phyloP scores from a whole-genome alignment of 1,284 basidiomycete genomes.

The Sanguinoderma infundibulare region DNA sequence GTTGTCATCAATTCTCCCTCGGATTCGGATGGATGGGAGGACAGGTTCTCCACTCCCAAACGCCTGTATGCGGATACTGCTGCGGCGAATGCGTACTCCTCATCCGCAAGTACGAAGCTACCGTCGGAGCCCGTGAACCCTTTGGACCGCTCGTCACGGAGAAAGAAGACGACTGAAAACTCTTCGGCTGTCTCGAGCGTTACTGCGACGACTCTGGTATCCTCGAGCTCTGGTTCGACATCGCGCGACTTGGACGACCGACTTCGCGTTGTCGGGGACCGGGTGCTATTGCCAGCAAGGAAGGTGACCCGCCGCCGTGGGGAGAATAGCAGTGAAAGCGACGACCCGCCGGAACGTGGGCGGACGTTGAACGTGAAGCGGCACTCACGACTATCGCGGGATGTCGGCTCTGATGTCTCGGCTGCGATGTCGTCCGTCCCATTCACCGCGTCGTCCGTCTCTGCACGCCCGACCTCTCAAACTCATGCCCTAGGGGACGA shows the following conservation, averaged over 20 bases:
- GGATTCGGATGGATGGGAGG: slow-evolving; percentile 16
- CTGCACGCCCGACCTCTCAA: background rate
- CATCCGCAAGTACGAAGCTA: background rate
- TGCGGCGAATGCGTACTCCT: background rate
- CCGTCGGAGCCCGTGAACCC: background rate
- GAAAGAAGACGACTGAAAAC: background rate
- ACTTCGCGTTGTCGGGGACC: background rate
- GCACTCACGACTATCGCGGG: background rate
- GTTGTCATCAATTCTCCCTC: slow-evolving; percentile 4
- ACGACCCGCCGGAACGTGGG: slow-evolving; percentile 1
- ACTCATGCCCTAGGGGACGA: background rate
- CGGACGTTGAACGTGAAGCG: slow-evolving; percentile 5
- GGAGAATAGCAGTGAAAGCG: background rate
- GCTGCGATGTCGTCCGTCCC: background rate
- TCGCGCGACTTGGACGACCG: background rate
- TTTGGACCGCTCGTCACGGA: background rate
- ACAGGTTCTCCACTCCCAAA: slow-evolving; percentile 24
- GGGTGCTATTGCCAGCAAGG: background rate
- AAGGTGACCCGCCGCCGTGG: background rate
- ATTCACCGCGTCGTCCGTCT: background rate
- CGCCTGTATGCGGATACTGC: slow-evolving; percentile 4
- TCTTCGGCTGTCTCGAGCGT: background rate
- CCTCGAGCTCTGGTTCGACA: background rate
- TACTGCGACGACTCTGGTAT: background rate
- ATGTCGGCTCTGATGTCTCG: background rate